Conservation (phyloP, 805 yeast species). For the Yamadazyma olivae region DNA sequence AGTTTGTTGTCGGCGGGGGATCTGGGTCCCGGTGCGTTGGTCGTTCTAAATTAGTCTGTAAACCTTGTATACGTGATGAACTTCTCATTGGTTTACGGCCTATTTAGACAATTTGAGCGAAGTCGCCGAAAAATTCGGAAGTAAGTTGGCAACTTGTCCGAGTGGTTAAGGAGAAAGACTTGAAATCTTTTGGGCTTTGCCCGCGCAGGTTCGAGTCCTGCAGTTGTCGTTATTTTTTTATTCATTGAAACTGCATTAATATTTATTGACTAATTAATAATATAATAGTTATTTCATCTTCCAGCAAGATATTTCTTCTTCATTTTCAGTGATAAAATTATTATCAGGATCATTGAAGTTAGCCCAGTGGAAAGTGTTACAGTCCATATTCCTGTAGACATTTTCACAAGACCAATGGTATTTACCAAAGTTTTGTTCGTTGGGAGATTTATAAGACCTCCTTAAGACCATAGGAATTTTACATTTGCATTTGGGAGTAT, state of each 20-base stretch:
- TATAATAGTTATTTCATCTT: conserved; percentile 12
- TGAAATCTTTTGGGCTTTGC: conserved; percentile 49
- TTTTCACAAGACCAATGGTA: conserved; percentile 68
- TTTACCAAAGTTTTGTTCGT: conserved; percentile 43
- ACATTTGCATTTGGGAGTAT: conserved; percentile 50
- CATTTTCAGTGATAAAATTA: conserved; percentile 30
- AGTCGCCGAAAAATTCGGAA: too few relatives aligned
- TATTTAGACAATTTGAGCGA: too few relatives aligned
- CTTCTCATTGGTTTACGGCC: too few relatives aligned
- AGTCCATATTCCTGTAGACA: conserved; percentile 41
- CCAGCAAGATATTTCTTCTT: conserved; percentile 42
- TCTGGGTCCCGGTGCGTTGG: too few relatives aligned
- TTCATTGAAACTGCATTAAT: background rate
- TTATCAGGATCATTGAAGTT: conserved; percentile 32
- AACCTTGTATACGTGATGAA: too few relatives aligned
- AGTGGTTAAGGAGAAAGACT: conserved; percentile 48
- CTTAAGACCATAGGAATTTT: conserved; percentile 50
- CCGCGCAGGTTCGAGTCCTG: conserved; percentile 52
- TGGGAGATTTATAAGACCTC: conserved; percentile 44
- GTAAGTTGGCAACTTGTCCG: conserved; percentile 49
- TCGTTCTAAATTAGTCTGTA: too few relatives aligned
- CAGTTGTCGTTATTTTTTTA: conserved; percentile 35
- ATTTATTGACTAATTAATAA: background rate
- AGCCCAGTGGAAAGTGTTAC: conserved; percentile 51
- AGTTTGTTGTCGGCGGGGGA: too few relatives aligned